phyloP scores from a whole-genome alignment of 495 filamentous ascomycete genomes.

The Bathelium albidoporum region DNA sequence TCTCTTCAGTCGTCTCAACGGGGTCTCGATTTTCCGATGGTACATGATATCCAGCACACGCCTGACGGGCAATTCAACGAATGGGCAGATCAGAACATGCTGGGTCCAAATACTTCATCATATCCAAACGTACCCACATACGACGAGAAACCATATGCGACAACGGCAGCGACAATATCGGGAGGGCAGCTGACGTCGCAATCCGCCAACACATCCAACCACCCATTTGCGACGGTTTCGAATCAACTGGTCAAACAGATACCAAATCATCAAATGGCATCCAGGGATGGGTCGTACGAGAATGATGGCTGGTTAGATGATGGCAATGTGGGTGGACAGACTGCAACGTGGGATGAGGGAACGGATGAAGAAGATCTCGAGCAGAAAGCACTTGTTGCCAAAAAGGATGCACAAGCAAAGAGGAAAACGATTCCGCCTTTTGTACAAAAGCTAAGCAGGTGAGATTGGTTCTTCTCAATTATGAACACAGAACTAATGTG shows the following conservation, averaged over 20 bases:
- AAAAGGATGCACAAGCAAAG: conserved; percentile 73
- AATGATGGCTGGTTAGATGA: conserved; percentile 22
- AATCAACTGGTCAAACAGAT: conserved; percentile 58
- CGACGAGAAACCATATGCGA: not conserved
- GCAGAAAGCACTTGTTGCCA: conserved; percentile 61
- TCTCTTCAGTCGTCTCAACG: conserved; percentile 32
- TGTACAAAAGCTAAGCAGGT: conserved; percentile 98
- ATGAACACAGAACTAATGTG: conserved; percentile 12
- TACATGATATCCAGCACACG: conserved; percentile 24
- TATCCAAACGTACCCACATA: conserved; percentile 7
- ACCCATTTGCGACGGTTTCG: conserved; percentile 33
- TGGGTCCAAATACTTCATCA: conserved; percentile 7
- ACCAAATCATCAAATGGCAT: conserved; percentile 51
- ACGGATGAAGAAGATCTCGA: conserved; percentile 71
- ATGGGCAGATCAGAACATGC: conserved; percentile 6
- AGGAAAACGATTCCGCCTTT: conserved; percentile 94
- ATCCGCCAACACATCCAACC: not conserved
- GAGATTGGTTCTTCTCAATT: conserved; percentile 22
- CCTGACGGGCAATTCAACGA: conserved; percentile 26
- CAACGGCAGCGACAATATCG: no score
- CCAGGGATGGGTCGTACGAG: conserved; percentile 36
- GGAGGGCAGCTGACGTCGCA: no score
- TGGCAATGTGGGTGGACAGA: not conserved
- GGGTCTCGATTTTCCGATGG: conserved; percentile 15
- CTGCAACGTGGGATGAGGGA: conserved; percentile 37